Percentiles rank a stretch among this genome's conserved stretches.
Conservation (phyloP, 2,329 filamentous ascomycete species). For the Pestalotiopsis sp. region DNA sequence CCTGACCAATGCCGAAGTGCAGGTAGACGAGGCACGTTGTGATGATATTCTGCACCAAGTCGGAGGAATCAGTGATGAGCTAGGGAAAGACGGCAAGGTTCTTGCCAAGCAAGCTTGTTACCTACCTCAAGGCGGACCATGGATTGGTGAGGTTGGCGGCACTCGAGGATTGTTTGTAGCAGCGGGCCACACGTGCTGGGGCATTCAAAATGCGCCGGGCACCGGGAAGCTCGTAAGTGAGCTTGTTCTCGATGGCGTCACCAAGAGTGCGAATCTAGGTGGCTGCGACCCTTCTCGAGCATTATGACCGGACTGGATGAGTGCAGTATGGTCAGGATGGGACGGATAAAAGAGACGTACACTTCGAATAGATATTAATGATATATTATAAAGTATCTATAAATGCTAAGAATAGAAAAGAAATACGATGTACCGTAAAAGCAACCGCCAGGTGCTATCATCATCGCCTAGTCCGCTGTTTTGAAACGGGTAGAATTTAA, state of each 20-base stretch:
- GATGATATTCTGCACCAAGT: constrained; percentile 72
- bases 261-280: constrained; percentile 58
- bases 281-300: constrained; percentile 57
- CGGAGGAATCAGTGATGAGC: constrained; percentile 50
- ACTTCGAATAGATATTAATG: background rate
- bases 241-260: constrained; percentile 62
- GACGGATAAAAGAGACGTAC: background rate
- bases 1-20: constrained; percentile 61
- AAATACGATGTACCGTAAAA: background rate
- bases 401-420: background rate
- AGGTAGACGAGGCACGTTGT: constrained; percentile 66
- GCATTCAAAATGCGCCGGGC: constrained; percentile 77
- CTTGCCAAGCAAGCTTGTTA: constrained; percentile 74
- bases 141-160: constrained; percentile 67
- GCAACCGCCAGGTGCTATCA: background rate
- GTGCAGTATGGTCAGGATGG: constrained; percentile 14
- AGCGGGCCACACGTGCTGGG: constrained; percentile 80
- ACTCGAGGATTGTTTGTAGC: constrained; percentile 69
- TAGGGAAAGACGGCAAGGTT: constrained; percentile 59
- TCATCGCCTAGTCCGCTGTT: background rate
- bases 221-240: constrained; percentile 70
- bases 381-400: background rate
- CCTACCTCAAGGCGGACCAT: constrained; percentile 70
- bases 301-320: constrained; percentile 24
- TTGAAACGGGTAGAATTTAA: background rate